These are phyloP conservation scores for Luzula sylvatica DNA, from an alignment of 176 grass and related monocot species.

Conservation along the genomic window DNA sequence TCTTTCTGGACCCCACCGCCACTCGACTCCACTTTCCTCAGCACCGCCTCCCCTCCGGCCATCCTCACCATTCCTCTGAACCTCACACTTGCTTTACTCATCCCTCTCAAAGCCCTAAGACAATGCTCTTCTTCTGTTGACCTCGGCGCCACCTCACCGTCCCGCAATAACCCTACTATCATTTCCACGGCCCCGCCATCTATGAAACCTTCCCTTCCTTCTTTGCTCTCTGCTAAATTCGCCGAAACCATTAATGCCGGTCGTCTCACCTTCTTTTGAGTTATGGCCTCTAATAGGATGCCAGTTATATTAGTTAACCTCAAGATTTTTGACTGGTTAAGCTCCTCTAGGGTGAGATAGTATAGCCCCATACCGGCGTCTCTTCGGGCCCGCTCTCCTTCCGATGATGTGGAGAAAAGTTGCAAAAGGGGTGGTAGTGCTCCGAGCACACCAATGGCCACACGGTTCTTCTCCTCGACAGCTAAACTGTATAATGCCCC, in stretches of 20 bases:
- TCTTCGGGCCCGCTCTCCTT: constrained; percentile 15
- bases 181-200: constrained; percentile 58
- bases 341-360: constrained; percentile 26
- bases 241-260: constrained; percentile 24
- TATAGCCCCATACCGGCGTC: constrained; percentile 39
- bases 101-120: constrained; percentile 48
- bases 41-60: constrained; percentile 41
- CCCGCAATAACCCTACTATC: constrained; percentile 32
- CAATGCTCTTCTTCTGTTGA: constrained; percentile 60
- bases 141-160: constrained; percentile 5
- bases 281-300: constrained; percentile 16
- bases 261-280: constrained; percentile 1
- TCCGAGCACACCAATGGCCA: constrained; percentile 31
- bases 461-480: constrained; percentile 34
- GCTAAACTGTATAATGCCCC: constrained; percentile 35
- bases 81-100: constrained; percentile 64
- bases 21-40: constrained; percentile 37
- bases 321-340: constrained; percentile 31
- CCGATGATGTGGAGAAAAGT: constrained; percentile 7
- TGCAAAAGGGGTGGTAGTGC: constrained; percentile 34
- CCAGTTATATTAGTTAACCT: not conserved
- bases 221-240: constrained; percentile 27
- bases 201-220: constrained; percentile 53
- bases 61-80: constrained; percentile 66
- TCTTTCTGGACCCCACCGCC: constrained; percentile 32